Evolutionary conservation across 371 early-diverging fungal species (phyloP), one percentile per base, ranked within the genome.

Genomic region (Actinomortierella ambigua): DNA sequence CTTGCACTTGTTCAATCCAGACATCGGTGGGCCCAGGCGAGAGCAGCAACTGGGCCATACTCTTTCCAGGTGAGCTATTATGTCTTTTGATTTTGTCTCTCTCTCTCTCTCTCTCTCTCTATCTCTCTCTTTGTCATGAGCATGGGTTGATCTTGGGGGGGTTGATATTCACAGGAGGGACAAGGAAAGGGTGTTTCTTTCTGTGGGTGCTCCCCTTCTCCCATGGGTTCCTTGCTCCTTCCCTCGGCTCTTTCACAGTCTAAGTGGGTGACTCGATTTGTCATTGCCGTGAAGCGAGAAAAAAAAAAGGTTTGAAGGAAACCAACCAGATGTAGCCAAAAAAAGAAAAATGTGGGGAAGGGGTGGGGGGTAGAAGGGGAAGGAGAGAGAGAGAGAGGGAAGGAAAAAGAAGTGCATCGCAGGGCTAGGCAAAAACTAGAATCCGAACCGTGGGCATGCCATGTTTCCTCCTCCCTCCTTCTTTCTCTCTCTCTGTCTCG

Each of bases 301-400:
- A 50, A 18, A 44, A 46, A 20, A 39, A 18, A 39, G n/a, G n/a
- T n/a, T n/a, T n/a, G n/a, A n/a, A n/a, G n/a, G n/a, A n/a, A n/a
- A n/a, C n/a, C n/a, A n/a, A n/a, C n/a, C 63, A 69, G 64, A 48
- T 63, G 63, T 60, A 29, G 60, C 59, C 64, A 46, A 69, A 69
- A 69, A 60, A 63, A 69, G 69, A 63, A 69, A 69, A 69, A n/a
- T 69, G 64, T 69, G 69, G 69, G 61, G 69, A 69, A 68, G 51
- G 34, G 39, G 44, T 4, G 44, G 44, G 20, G 44, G 13, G 44
- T 15, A 13, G 44, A 44, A 13, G 13, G 44, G 20, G 8, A 15
- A 24, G 20, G 24, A 48, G 48, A 20, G 48, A 48, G 20, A 48
- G 48, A 22, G 48, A 22, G 48, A 24, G 48, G 44, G 44, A 44